Evolutionary conservation across 495 filamentous ascomycete genomes (phyloP).

Genomic region (Daldinia concentrica): DNA sequence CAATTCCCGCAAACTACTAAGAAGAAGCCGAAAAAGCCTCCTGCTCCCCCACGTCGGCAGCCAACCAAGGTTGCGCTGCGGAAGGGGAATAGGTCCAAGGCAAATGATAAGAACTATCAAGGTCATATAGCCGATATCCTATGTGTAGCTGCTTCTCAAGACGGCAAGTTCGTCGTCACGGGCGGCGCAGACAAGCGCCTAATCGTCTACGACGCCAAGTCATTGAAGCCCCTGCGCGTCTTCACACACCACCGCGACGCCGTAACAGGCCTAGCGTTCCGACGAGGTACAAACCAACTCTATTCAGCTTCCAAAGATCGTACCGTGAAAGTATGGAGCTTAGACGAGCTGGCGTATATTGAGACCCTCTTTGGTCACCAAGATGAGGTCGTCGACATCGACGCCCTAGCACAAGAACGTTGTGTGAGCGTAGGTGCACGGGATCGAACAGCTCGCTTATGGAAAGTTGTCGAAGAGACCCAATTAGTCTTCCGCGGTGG

Average conservation of each 20-base stretch:
- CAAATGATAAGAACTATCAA: conserved; percentile 69
- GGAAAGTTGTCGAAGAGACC: conserved; percentile 96
- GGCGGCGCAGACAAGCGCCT: conserved; percentile 83
- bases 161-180: conserved; percentile 90
- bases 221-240: conserved; percentile 77
- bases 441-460: conserved; percentile 91
- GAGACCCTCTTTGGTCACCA: conserved; percentile 97
- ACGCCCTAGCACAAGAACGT: conserved; percentile 82
- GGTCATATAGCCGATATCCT: conserved; percentile 82
- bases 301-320: conserved; percentile 89
- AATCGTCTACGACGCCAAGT: conserved; percentile 84
- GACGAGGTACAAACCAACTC: conserved; percentile 88
- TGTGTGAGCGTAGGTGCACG: conserved; percentile 88
- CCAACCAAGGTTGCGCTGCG: conserved; percentile 75
- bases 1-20: conserved; percentile 62
- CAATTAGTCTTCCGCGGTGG: conserved; percentile 95
- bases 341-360: conserved; percentile 86
- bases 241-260: conserved; percentile 93
- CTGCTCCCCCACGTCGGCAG: conserved; percentile 70
- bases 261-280: conserved; percentile 84
- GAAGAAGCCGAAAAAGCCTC: conserved; percentile 68
- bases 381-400: conserved; percentile 83
- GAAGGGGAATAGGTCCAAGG: conserved; percentile 70
- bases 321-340: conserved; percentile 80
- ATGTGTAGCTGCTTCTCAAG: conserved; percentile 83